Conservation (phyloP, 225 moss, liverwort and hornwort species). For the Straminergon stramineum region DNA sequence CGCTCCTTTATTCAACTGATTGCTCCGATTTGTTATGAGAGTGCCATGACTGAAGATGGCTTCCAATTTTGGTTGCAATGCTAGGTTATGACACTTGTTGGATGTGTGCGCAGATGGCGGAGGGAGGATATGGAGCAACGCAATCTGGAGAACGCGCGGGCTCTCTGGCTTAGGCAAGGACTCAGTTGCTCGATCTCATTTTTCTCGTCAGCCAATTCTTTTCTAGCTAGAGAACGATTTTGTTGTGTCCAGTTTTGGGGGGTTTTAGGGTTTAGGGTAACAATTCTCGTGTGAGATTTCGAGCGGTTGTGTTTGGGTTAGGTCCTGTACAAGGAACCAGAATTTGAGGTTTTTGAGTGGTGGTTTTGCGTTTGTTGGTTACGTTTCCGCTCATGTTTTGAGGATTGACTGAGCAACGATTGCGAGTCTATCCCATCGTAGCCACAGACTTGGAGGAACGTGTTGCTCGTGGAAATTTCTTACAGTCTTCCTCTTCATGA, state of each 20-base stretch:
- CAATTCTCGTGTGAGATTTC: background rate
- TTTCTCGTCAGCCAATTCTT: background rate
- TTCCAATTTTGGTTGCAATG: background rate
- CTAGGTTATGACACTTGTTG: background rate
- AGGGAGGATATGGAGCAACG: slow-evolving; percentile 54
- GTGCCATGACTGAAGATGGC: background rate
- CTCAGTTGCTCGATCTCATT: background rate
- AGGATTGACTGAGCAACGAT: background rate
- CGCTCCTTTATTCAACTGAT: background rate
- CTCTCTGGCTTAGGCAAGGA: slow-evolving; percentile 43
- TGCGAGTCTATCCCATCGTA: background rate
- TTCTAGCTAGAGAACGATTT: background rate
- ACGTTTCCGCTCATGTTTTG: background rate
- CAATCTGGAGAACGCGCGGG: slow-evolving; percentile 39
- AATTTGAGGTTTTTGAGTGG: background rate
- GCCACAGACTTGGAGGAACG: background rate
- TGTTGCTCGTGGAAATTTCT: background rate
- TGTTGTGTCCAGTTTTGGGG: background rate
- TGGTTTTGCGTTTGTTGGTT: background rate
- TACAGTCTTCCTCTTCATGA: background rate
- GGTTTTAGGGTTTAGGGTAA: background rate
- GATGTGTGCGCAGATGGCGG: slow-evolving; percentile 22
- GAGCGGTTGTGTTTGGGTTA: background rate
- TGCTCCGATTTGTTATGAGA: background rate
- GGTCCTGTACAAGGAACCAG: background rate